Evolutionary conservation across 306 rosid genomes (phyloP).

Genomic region (Medicago arabica): DNA sequence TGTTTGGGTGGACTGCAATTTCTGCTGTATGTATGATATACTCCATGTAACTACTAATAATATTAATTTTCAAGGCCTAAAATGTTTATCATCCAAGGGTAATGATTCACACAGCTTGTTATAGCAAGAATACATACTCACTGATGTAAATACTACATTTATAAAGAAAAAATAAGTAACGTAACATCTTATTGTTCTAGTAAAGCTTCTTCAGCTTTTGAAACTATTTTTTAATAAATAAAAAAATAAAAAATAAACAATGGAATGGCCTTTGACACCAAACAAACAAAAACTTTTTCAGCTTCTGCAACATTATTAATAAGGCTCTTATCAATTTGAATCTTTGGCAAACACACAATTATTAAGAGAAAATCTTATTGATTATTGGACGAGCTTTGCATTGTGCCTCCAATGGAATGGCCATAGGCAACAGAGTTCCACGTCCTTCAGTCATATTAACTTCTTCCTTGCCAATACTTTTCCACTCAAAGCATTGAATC

Average conservation of each 20-base stretch:
- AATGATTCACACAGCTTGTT: too few species aligned
- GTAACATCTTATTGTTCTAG: neutral
- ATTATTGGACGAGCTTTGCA: slow-evolving; percentile 56
- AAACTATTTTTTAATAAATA: neutral
- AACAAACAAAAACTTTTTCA: too few species aligned
- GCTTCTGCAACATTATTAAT: neutral
- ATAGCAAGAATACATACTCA: too few species aligned
- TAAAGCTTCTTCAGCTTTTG: neutral
- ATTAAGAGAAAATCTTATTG: slow-evolving; percentile 1
- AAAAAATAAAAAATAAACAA: neutral
- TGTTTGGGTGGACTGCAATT: too few species aligned
- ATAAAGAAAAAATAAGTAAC: too few species aligned
- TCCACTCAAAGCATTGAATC: slow-evolving; percentile 75
- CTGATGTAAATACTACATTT: too few species aligned
- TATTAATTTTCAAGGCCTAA: too few species aligned
- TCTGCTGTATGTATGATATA: too few species aligned
- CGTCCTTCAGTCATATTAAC: slow-evolving; percentile 53
- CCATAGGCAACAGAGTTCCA: slow-evolving; percentile 51
- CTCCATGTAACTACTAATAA: too few species aligned
- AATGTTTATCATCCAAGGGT: too few species aligned
- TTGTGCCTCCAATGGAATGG: slow-evolving; percentile 56
- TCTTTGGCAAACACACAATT: neutral
- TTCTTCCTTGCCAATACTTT: slow-evolving; percentile 37
- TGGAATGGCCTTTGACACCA: too few species aligned
- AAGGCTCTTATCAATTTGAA: neutral